These are phyloP conservation scores for Allium sativum DNA, from an alignment of 106 monocot species.

Conservation along the genomic window DNA sequence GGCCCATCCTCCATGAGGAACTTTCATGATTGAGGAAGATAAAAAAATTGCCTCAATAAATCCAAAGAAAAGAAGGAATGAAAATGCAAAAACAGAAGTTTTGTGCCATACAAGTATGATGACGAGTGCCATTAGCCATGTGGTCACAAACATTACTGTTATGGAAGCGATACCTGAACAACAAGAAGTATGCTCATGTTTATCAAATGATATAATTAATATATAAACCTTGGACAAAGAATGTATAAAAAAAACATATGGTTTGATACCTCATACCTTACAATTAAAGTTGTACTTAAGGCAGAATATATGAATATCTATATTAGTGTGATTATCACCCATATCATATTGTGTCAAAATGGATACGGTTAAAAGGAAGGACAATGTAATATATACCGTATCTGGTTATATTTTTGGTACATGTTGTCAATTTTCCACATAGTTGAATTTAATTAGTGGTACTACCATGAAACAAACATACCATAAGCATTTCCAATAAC, in stretches of 20 bases:
- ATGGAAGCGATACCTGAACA: conserved; percentile 73
- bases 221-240: no score
- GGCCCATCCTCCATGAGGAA: conserved; percentile 73
- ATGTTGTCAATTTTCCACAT: no score
- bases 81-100: conserved; percentile 17
- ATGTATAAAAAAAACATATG: no score
- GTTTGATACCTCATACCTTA: no score
- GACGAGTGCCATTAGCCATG: conserved; percentile 71
- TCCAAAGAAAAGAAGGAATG: conserved; percentile 52
- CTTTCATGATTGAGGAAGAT: conserved; percentile 50
- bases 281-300: no score
- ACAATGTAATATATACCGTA: no score
- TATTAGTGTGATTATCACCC: no score
- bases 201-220: conserved; percentile 2
- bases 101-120: conserved; percentile 72
- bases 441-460: no score
- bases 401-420: no score
- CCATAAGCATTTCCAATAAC: conserved; percentile 81
- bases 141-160: conserved; percentile 73
- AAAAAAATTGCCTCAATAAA: conserved; percentile 38
- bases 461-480: conserved; percentile 13
- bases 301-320: no score
- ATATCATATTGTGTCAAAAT: no score
- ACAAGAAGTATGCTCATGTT: background rate
- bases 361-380: no score